Evolutionary conservation across 768 basidiomycete genomes (phyloP).

Genomic region (Mycena haematopus): DNA sequence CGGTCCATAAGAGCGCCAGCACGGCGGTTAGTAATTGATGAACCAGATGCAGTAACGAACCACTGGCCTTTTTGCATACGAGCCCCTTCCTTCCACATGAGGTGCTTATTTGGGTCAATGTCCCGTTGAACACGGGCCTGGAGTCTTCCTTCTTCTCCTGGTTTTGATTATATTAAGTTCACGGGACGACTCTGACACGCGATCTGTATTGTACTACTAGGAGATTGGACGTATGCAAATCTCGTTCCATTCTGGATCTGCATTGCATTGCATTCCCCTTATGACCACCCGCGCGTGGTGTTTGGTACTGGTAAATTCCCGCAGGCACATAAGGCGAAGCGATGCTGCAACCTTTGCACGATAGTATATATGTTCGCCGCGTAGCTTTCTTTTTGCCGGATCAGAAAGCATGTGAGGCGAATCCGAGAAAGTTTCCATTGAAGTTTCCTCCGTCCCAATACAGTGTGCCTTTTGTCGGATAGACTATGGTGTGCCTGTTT

Average conservation of each 20-base stretch:
- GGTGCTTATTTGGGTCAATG: background rate
- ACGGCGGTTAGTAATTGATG: background rate
- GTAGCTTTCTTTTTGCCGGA: background rate
- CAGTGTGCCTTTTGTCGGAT: background rate
- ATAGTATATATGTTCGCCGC: background rate
- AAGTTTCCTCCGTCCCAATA: background rate
- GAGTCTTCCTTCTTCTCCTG: background rate
- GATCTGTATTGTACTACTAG: background rate
- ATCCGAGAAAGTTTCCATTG: background rate
- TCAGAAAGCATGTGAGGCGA: background rate
- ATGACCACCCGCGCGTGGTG: background rate
- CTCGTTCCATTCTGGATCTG: constrained; percentile 1
- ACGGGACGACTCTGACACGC: background rate
- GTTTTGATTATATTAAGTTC: background rate
- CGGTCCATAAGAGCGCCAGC: background rate
- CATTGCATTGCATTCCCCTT: background rate
- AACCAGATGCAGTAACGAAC: background rate
- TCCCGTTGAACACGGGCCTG: background rate
- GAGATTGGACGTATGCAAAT: background rate
- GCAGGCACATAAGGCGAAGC: background rate
- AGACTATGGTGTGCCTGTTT: background rate
- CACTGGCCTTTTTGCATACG: background rate
- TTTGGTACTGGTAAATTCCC: too few relatives aligned
- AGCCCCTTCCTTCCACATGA: background rate
- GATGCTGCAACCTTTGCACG: background rate